A percentile compares a stretch with the other conserved stretches of the same genome.
Conservation (phyloP, 2,329 filamentous ascomycete species). For the Didymella exigua region DNA sequence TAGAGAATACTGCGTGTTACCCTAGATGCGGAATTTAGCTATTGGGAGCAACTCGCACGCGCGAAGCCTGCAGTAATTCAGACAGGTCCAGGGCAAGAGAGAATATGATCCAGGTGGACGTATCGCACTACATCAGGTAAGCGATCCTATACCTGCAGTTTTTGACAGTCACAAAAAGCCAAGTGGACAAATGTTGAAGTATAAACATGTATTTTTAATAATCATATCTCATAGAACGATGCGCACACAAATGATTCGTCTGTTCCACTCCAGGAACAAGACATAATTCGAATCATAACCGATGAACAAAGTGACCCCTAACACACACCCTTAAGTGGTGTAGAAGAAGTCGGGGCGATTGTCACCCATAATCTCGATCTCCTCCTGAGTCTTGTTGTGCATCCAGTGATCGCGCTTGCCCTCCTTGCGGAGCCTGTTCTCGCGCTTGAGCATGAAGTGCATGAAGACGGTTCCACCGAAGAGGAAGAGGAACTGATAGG, state of each 20-base stretch:
- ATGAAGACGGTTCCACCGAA: conserved; percentile 72
- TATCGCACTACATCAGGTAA: background rate
- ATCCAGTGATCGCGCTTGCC: conserved; percentile 71
- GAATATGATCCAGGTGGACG: no score
- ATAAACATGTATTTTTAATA: conserved; percentile 1
- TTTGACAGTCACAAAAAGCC: background rate
- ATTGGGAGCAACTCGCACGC: no score
- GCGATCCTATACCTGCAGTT: background rate
- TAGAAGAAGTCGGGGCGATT: conserved; percentile 72
- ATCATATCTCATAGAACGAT: conserved; percentile 5
- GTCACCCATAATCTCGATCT: conserved; percentile 73
- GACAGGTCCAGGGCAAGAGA: no score
- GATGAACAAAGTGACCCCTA: background rate
- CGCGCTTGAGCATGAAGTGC: conserved; percentile 65
- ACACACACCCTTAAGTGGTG: conserved; percentile 55
- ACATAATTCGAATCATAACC: background rate
- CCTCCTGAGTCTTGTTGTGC: conserved; percentile 66
- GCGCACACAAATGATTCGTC: background rate
- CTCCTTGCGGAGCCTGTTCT: conserved; percentile 69
- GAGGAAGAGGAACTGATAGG: conserved; percentile 73
- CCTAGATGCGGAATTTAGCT: no score
- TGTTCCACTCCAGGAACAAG: background rate
- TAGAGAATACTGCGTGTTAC: no score
- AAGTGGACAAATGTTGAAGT: background rate
- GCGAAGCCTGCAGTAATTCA: no score